Percentiles rank a stretch among this genome's conserved stretches.
These are phyloP conservation scores for Mortierella sp. DNA, from an alignment of 371 early-diverging fungal species.

Conservation along the genomic window DNA sequence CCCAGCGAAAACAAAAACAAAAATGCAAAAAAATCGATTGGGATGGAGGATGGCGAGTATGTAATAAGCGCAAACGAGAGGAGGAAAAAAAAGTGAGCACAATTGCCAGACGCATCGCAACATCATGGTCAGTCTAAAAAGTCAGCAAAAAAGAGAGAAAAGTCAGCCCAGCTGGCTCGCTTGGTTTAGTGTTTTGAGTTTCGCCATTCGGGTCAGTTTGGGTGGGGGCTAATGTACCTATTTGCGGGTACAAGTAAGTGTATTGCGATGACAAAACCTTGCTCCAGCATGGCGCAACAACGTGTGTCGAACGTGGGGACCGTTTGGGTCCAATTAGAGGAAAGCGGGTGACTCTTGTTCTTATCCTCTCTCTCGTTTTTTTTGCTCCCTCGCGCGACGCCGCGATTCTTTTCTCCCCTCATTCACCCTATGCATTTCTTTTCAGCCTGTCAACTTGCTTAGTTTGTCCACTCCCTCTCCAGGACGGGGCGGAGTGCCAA, in stretches of 20 bases:
- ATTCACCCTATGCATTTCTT: slow-evolving; percentile 1
- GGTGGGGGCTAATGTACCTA: not conserved
- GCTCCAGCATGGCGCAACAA: slow-evolving; percentile 13
- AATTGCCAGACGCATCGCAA: no score
- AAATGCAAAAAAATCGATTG: no score
- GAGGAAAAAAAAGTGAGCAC: no score
- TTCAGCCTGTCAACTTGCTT: not conserved
- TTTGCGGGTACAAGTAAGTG: not conserved
- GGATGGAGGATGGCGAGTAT: not conserved
- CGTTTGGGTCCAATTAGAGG: not conserved
- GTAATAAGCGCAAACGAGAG: not conserved
- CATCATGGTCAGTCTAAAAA: no score
- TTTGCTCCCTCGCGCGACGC: no score
- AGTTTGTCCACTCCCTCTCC: not conserved
- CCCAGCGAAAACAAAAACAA: not conserved
- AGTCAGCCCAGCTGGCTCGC: no score
- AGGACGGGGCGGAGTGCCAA: slow-evolving; percentile 7
- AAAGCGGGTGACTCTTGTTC: not conserved
- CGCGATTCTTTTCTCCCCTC: not conserved
- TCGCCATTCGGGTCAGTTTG: not conserved
- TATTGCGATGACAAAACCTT: slow-evolving; percentile 11
- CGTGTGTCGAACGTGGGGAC: not conserved
- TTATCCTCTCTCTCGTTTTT: not conserved
- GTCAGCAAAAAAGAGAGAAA: no score
- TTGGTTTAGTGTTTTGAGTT: not conserved